Evolutionary conservation across 331 rosid species (phyloP).

Genomic region (Quercus lobata): DNA sequence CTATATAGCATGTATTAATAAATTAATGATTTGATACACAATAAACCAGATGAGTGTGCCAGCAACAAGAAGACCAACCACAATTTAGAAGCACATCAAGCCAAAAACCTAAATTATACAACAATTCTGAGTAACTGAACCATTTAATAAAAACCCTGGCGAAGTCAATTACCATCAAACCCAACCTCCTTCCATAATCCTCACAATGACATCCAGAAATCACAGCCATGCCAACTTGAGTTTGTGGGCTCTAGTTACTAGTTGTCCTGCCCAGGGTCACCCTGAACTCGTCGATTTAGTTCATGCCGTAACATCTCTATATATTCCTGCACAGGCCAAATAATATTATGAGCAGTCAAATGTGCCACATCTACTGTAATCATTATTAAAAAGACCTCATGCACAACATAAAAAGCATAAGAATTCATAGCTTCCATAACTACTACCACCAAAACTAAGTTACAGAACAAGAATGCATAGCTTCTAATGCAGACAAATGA

Average conservation of each 20-base stretch:
- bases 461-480: background rate
- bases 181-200: background rate
- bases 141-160: background rate
- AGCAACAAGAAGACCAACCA: background rate
- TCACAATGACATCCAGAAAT: background rate
- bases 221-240: background rate
- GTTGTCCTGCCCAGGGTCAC: constrained; percentile 39
- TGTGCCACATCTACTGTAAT: no score
- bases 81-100: background rate
- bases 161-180: background rate
- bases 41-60: background rate
- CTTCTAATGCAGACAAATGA: background rate
- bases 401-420: background rate
- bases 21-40: background rate
- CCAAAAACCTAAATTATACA: background rate
- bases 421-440: background rate
- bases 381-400: background rate
- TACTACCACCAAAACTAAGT: no score
- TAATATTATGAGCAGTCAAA: background rate
- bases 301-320: constrained; percentile 58
- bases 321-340: constrained; percentile 62
- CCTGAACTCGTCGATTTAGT: constrained; percentile 38
- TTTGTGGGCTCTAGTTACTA: constrained; percentile 10
- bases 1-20: background rate
- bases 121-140: background rate